phyloP scores from a whole-genome alignment of 345 rosid species.

The Citrus australasica region DNA sequence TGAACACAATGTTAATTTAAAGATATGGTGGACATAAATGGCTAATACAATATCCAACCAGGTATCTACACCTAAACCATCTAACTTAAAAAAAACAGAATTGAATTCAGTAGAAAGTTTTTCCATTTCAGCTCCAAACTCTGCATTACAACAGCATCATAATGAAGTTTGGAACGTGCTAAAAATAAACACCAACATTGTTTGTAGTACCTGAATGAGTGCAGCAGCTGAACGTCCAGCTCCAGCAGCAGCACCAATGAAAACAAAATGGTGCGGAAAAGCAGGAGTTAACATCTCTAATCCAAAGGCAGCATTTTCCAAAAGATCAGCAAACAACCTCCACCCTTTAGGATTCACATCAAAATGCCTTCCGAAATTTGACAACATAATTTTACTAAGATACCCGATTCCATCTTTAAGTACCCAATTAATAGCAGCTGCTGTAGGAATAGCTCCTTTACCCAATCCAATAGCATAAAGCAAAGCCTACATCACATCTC shows the following conservation, averaged over 20 bases:
- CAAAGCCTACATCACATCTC: constrained; percentile 55
- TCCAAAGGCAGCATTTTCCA: constrained; percentile 92
- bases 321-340: constrained; percentile 93
- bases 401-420: constrained; percentile 97
- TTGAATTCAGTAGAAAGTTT: not conserved
- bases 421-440: constrained; percentile 97
- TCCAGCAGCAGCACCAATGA: constrained; percentile 88
- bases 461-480: constrained; percentile 97
- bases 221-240: constrained; percentile 93
- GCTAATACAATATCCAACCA: not conserved
- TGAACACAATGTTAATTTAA: not conserved
- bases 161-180: not conserved
- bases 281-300: constrained; percentile 93
- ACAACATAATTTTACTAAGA: constrained; percentile 83
- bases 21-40: not conserved
- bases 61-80: not conserved
- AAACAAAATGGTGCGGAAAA: constrained; percentile 75
- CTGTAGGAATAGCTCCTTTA: constrained; percentile 94
- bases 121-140: not conserved
- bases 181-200: no score
- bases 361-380: constrained; percentile 90
- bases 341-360: constrained; percentile 96
- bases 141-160: not conserved
- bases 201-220: constrained; percentile 65
- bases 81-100: not conserved